Conservation (phyloP, 2,329 filamentous ascomycete species). For the Elsinoe ampelina region DNA sequence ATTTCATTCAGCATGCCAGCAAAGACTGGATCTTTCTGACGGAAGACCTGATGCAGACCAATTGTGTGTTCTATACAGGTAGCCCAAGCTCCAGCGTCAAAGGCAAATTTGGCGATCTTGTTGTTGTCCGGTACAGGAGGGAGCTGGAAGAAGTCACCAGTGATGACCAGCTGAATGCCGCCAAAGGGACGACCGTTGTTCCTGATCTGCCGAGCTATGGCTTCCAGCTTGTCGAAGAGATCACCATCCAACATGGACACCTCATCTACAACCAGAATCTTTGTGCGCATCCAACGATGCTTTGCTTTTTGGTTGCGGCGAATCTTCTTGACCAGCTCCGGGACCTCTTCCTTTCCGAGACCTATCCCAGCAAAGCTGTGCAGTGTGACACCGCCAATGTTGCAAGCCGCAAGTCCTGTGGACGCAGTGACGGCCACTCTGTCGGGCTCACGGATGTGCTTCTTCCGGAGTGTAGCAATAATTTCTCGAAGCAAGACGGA, state of each 20-base stretch:
- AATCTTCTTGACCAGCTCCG: slow-evolving; percentile 80
- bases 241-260: slow-evolving; percentile 98
- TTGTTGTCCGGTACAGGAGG: slow-evolving; percentile 80
- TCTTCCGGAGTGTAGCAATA: slow-evolving; percentile 68
- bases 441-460: slow-evolving; percentile 67
- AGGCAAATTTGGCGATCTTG: slow-evolving; percentile 75
- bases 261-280: slow-evolving; percentile 83
- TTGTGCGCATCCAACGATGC: slow-evolving; percentile 79
- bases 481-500: slow-evolving; percentile 92
- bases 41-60: slow-evolving; percentile 88
- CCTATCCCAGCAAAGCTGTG: slow-evolving; percentile 96
- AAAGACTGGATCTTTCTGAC: slow-evolving; percentile 84
- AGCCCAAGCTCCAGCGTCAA: slow-evolving; percentile 84
- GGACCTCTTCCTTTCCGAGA: slow-evolving; percentile 78
- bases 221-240: slow-evolving; percentile 89
- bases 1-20: slow-evolving; percentile 96
- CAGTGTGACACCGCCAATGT: slow-evolving; percentile 88
- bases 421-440: slow-evolving; percentile 89
- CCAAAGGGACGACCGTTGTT: slow-evolving; percentile 92
- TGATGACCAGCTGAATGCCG: slow-evolving; percentile 90
- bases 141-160: slow-evolving; percentile 94
- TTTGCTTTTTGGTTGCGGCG: slow-evolving; percentile 80
- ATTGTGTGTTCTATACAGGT: slow-evolving; percentile 94
- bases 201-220: slow-evolving; percentile 72
- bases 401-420: slow-evolving; percentile 90